Percentiles rank a stretch among this genome's conserved stretches.
These are phyloP conservation scores for Cryptomeria japonica DNA, from an alignment of 75 land plant genomes.

Conservation along the genomic window DNA sequence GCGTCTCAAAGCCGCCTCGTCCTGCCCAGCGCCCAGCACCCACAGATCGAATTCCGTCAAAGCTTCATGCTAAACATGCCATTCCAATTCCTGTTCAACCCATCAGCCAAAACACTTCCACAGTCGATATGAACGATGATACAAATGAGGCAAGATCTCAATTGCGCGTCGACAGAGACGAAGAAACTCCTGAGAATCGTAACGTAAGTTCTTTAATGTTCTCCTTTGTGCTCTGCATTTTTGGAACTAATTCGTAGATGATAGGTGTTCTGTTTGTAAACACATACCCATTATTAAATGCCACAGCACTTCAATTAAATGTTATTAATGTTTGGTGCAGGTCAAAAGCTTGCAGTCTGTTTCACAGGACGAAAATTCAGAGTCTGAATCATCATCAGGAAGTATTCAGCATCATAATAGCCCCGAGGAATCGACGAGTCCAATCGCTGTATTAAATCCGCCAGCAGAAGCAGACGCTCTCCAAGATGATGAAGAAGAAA, in stretches of 20 bases:
- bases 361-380: neutral
- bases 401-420: neutral
- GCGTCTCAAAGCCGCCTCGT: neutral
- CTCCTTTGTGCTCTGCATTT: neutral
- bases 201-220: neutral
- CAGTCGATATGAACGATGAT: neutral
- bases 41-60: constrained; percentile 1
- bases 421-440: neutral
- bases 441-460: neutral
- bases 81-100: neutral
- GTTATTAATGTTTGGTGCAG: neutral
- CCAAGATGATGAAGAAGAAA: neutral
- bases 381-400: neutral
- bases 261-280: neutral
- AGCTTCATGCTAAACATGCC: neutral
- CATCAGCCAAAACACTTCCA: neutral
- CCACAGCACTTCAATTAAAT: neutral
- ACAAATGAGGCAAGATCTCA: neutral
- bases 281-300: neutral
- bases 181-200: neutral
- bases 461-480: constrained; percentile 5
- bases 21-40: neutral
- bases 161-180: neutral
- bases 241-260: too few relatives aligned
- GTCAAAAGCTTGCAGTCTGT: neutral